Evolutionary conservation across 2,329 filamentous ascomycete genomes (phyloP), one percentile per base, ranked within the genome.

Genomic region (Botrytis squamosa): DNA sequence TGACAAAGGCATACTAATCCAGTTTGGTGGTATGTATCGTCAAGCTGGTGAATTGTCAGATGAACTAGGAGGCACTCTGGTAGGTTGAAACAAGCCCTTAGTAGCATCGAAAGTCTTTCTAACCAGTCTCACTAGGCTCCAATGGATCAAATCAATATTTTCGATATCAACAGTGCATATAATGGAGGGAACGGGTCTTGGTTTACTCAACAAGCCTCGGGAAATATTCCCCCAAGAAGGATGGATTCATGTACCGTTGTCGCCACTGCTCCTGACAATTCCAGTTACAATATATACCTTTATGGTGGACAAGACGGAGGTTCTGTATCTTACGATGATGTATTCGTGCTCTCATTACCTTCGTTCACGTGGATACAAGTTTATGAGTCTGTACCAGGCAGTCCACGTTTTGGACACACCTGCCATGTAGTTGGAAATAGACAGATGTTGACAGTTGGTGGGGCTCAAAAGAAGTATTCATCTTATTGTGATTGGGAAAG

Each of bases 251-350:
- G 85, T 75, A 75, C 84, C 6, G 80, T 84, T 0, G 71, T 82
- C 0, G 82, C 80, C 22, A 82, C 84, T 42, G 82, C 85, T 1
- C 80, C 81, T 4, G 85, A 87, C 72, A 82, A 83, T 64, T 85
- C 84, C 2, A 84, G 82, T 71, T 83, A 85, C 70, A 86, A 86
- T 71, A 84, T 88, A 46, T 72, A 85, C 69, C 80, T 88, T 67
- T 87, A 87, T 72, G 86, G 86, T 29, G 86, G 86, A 12, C 81
- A 80, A 44, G 80, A 85, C 73, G 83, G 79, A 22, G 76, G 80
- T 18, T 74, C 79, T 16, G 75, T 76, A 36, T 76, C 75, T 29
- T 82, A 80, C 40, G 85, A 87, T 71, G 85, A 86, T 57, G 78
- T 85, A 12, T 85, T 84, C 70, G 81, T 85, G 12, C 80, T 87